Conservation (phyloP, 768 basidiomycete species). For the Termitomyces sp. region DNA sequence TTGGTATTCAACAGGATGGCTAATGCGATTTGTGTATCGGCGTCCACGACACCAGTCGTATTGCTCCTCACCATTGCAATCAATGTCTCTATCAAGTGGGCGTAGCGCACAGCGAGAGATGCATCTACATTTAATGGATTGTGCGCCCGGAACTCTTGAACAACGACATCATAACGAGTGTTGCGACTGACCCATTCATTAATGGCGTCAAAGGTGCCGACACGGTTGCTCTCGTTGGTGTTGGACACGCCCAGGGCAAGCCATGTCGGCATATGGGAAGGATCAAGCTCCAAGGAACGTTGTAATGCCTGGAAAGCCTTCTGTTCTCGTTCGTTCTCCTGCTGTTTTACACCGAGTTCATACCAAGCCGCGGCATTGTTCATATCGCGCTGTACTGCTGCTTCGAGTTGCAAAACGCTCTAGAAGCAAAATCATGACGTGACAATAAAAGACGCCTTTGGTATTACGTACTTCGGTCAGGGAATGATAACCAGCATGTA, state of each 20-base stretch:
- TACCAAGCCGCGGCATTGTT: conserved; percentile 76
- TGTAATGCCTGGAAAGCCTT: conserved; percentile 84
- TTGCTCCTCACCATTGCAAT: conserved; percentile 73
- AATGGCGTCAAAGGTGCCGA: conserved; percentile 74
- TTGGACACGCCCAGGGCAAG: conserved; percentile 87
- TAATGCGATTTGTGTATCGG: conserved; percentile 92
- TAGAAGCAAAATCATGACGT: conserved; percentile 26
- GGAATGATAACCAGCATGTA: conserved; percentile 30
- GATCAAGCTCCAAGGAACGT: conserved; percentile 77
- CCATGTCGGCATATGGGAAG: conserved; percentile 73
- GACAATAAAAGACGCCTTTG: conserved; percentile 1
- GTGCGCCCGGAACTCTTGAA: conserved; percentile 32
- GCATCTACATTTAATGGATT: conserved; percentile 23
- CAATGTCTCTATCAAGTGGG: conserved; percentile 64
- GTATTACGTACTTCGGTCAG: conserved; percentile 35
- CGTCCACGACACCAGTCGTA: conserved; percentile 63
- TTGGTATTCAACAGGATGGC: conserved; percentile 90
- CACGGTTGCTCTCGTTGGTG: conserved; percentile 82
- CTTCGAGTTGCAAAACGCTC: conserved; percentile 88
- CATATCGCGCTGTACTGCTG: conserved; percentile 76
- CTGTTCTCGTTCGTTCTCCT: conserved; percentile 93
- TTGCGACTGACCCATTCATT: conserved; percentile 77
- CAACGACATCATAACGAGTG: conserved; percentile 43
- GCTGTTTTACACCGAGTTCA: conserved; percentile 92
- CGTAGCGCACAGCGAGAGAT: conserved; percentile 35